Evolutionary conservation across 192 early-diverging fungal genomes (phyloP).

Genomic region (Coemansia sp.): DNA sequence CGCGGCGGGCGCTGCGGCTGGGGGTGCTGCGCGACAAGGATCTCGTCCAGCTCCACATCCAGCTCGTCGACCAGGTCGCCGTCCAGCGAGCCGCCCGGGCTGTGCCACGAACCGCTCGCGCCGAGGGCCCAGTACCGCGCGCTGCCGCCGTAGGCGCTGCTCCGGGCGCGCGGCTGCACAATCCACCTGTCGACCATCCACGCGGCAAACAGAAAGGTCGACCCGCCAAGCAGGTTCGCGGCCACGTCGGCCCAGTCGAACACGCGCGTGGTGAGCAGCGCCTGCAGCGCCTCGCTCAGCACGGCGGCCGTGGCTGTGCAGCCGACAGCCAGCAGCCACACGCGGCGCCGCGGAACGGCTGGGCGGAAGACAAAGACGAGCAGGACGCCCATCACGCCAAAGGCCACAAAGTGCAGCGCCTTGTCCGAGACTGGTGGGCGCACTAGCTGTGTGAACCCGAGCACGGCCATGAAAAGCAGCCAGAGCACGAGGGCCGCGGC

Average conservation of each 20-base stretch:
- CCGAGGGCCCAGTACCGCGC: conserved; percentile 23
- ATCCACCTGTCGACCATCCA: conserved; percentile 44
- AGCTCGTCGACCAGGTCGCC: conserved; percentile 20
- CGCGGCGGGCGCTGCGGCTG: neutral
- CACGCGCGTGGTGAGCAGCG: conserved; percentile 23
- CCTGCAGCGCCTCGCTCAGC: conserved; percentile 37
- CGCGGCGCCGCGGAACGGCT: conserved; percentile 17
- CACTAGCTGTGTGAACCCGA: conserved; percentile 37
- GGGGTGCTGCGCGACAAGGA: conserved; percentile 23
- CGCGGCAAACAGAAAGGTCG: conserved; percentile 29
- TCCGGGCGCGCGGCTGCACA: conserved; percentile 18
- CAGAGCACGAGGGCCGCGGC: conserved; percentile 13
- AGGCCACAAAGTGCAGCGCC: conserved; percentile 36
- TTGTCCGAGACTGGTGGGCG: conserved; percentile 26
- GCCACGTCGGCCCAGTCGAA: conserved; percentile 41
- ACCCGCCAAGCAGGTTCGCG: conserved; percentile 31
- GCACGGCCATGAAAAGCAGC: conserved; percentile 20
- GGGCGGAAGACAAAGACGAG: conserved; percentile 37
- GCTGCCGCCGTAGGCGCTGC: neutral
- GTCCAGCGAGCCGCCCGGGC: conserved; percentile 2
- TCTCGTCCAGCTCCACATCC: conserved; percentile 47
- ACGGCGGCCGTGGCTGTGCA: conserved; percentile 11
- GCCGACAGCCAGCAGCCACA: conserved; percentile 15
- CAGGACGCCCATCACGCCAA: conserved; percentile 27
- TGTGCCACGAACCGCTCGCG: neutral